Conservation (phyloP, 225 moss, liverwort and hornwort genomes). For the Marchantia paleacea region DNA sequence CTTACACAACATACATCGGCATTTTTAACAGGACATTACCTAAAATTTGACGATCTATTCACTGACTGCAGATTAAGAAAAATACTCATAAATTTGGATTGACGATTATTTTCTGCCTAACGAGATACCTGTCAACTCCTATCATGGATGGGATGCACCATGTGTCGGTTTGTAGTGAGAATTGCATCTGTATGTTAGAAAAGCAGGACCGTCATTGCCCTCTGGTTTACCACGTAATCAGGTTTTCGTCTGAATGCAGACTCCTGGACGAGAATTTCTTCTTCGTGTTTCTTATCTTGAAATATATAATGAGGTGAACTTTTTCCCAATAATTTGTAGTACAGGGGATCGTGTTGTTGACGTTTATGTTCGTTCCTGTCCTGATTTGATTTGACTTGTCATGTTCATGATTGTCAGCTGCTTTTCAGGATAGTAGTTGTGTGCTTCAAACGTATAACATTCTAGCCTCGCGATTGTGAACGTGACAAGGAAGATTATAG, state of each 20-base stretch:
- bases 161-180: not conserved
- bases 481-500: not conserved
- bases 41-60: too few species aligned
- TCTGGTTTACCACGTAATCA: not conserved
- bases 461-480: too few species aligned
- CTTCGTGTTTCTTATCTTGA: conserved; percentile 96
- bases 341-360: not conserved
- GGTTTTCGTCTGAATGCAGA: conserved; percentile 52
- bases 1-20: too few species aligned
- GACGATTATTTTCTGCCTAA: not conserved
- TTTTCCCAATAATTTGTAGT: not conserved
- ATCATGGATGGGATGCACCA: not conserved
- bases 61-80: too few species aligned
- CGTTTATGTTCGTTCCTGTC: too few species aligned
- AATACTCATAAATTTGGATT: too few species aligned
- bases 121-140: not conserved
- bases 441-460: too few species aligned
- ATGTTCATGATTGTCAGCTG: too few species aligned
- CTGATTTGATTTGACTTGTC: too few species aligned
- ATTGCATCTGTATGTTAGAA: not conserved
- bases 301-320: conserved; percentile 90
- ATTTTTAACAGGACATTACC: too few species aligned
- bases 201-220: not conserved
- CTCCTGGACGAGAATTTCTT: conserved; percentile 90
- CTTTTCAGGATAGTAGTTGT: too few species aligned